Base-by-base conservation (phyloP, 306 rosid species). In the Medicago lupulina region DNA sequence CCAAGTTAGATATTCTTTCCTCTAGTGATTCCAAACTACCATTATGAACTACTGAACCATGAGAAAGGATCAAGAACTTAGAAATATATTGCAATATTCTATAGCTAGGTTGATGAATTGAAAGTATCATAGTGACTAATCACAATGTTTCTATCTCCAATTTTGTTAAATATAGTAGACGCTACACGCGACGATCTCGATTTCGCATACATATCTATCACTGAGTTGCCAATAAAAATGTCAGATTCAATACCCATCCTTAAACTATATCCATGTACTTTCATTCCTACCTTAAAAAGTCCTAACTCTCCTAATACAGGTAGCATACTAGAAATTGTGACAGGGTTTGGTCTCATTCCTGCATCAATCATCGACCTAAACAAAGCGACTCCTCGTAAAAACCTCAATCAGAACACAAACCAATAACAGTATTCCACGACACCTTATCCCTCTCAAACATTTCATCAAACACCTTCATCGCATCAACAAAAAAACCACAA, bases 31-130 rank as follows among this genome's bases (percentile, higher is more conserved):
- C 79, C 15, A 90, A 83, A 84, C 88, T 88, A 6, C 97, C 98
- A 75, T 86, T 85, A 59, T 92, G 92, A 69, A 85, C 92, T 38
- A 88, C 88, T 2, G 85, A 80, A 19, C 98, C 98, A 25, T 75
- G 83, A 38, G 95, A 94, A 59, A 90, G 93, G 74, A 94, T 88
- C 86, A 94, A 79, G 79, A 87, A 92, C 80, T 71, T 87, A 2
- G 94, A 87, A 79, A 92, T 77, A 46, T 88, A 86, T 58, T 84
- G 91, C 75, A 94, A 86, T 36, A 94, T 86, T 86, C 97, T 87
- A 25, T 92, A 94, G 59, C 98, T 83, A 3, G 97, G 97, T 80
- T 94, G 97, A 78, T 94, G 97, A 71, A 94, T 94, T 23, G 98
- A 94, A 5, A 94, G 75, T 71, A 94, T 69, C 57, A 92, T n/a